phyloP scores from a whole-genome alignment of 257 asterid species.

The Solanum medicagineum region DNA sequence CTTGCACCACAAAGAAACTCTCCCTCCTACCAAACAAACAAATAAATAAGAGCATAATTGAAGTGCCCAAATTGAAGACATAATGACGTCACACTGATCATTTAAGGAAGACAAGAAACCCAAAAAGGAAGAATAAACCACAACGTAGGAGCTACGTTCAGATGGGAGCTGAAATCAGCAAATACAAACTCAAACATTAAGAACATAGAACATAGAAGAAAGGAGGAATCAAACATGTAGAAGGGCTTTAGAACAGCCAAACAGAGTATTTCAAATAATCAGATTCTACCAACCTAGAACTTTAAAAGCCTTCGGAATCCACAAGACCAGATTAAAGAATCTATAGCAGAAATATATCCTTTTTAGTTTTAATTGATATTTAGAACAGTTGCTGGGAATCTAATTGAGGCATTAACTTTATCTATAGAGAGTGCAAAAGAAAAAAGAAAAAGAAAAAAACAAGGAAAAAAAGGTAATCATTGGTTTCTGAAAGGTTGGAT shows the following conservation, averaged over 20 bases:
- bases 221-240: background rate
- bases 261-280: background rate
- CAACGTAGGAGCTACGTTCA: background rate
- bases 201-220: background rate
- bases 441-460: background rate
- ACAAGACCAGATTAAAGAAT: background rate
- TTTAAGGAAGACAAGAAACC: background rate
- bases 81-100: background rate
- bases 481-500: slow-evolving; percentile 7
- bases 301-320: background rate
- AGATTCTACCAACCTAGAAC: background rate
- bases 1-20: background rate
- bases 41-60: background rate
- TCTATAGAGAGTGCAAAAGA: background rate
- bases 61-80: background rate
- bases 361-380: background rate
- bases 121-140: background rate
- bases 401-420: background rate
- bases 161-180: background rate
- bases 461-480: background rate
- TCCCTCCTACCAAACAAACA: background rate
- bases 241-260: background rate
- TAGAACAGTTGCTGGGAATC: background rate
- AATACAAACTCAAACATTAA: background rate
- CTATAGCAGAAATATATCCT: background rate